Conservation (phyloP, 192 early-diverging fungal genomes). For the Backusella sp. region DNA sequence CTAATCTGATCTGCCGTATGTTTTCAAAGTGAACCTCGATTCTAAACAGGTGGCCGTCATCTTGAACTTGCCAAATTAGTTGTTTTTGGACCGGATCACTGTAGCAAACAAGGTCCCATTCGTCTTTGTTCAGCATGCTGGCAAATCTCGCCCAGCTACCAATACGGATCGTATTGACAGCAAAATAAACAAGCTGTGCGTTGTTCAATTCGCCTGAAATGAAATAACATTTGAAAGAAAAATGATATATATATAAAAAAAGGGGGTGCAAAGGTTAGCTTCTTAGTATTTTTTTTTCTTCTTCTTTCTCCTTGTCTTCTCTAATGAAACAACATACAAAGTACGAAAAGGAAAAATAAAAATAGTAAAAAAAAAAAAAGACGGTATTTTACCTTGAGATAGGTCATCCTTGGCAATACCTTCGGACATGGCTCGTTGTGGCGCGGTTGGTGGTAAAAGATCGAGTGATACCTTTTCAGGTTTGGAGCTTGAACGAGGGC, state of each 20-base stretch:
- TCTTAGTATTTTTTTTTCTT: background rate
- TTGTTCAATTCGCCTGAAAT: background rate
- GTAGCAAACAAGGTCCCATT: conserved; percentile 27
- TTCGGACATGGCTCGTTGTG: conserved; percentile 24
- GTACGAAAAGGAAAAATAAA: background rate
- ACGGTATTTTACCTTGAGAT: background rate
- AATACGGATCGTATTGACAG: conserved; percentile 21
- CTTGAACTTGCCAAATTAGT: conserved; percentile 29
- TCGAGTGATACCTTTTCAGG: conserved; percentile 12
- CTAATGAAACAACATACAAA: conserved; percentile 2
- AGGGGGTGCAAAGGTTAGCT: background rate
- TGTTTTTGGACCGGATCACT: conserved; percentile 5
- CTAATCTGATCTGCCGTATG: conserved; percentile 15
- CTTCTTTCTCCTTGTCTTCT: conserved; percentile 1
- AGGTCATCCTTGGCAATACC: conserved; percentile 6
- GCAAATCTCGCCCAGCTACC: conserved; percentile 20
- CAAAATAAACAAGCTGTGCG: background rate
- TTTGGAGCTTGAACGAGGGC: conserved; percentile 13
- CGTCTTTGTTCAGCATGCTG: background rate
- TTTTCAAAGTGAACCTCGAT: conserved; percentile 15
- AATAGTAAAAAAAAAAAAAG: background rate
- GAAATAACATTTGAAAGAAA: background rate
- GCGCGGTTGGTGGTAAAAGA: background rate
- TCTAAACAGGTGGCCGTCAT: conserved; percentile 18
- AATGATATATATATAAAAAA: background rate